Evolutionary conservation across 108 stramenopile species (phyloP), one percentile per base, ranked within the genome.

Genomic region (Cyclotella choctawhatcheeana): DNA sequence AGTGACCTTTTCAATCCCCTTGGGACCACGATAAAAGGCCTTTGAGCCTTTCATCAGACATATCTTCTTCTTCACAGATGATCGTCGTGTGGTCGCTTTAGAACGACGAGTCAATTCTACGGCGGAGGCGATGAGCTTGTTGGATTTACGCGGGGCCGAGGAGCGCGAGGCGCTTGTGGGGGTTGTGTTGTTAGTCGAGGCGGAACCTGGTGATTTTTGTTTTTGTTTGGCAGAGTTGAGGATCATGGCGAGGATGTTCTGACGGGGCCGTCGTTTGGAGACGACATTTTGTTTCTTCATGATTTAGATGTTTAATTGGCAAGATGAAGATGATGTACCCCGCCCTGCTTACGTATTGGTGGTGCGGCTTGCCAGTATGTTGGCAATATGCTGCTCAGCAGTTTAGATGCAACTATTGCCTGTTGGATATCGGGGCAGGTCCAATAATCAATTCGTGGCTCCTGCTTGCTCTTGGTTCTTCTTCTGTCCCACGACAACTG

Each of bases 201-300:
- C 44, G 55, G 14, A 8, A 10, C 27, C 26, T 26, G 51, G 17
- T 31, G 6, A 8, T n/a, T 20, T 10, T 40, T 43, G 33, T 35
- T 64, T 64, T 32, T 65, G 54, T 44, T 66, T 78, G 35, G 69
- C 52, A 4, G 24, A 40, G 20, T 30, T 47, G 1, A 78, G 48
- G 47, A 78, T 78, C 55, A 78, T 65, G 44, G 77, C 64, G 37
- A 78, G 32, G 7, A 78, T 71, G 48, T 71, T 78, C 34, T 78
- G 77, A 35, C 69, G 62, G 20, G 77, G 77, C 2, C 77, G 77
- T 45, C 77, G 77, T 78, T 78, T 78, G 48, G 64, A 59, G 35
- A 78, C 45, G 59, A 45, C 64, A 24, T 60, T 61, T 35, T 72
- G 13, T 30, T 55, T 45, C 58, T 24, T 37, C 44, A 51, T 60